phyloP scores from a whole-genome alignment of 768 basidiomycete genomes.

The Ramaria sp. region DNA sequence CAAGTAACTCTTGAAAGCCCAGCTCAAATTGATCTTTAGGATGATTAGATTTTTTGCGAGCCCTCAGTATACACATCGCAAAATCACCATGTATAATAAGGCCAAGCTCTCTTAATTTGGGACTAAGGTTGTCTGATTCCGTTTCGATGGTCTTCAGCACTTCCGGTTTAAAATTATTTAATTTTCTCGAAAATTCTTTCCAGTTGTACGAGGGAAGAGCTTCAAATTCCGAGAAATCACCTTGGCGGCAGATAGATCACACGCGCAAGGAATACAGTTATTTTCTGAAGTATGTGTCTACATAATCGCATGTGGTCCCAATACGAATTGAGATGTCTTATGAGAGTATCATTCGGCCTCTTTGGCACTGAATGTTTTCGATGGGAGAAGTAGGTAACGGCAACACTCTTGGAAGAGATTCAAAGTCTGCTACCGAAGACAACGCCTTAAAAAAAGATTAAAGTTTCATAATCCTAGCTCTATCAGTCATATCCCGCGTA shows the following conservation, averaged over 20 bases:
- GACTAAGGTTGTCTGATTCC: conserved; percentile 44
- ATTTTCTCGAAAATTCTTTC: neutral
- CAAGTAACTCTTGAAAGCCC: conserved; percentile 13
- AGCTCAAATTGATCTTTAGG: conserved; percentile 16
- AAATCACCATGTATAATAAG: conserved; percentile 59
- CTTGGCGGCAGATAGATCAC: neutral
- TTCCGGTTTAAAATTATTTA: conserved; percentile 38
- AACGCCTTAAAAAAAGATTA: too few species aligned
- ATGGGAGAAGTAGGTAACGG: too few species aligned
- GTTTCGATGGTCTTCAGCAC: conserved; percentile 50
- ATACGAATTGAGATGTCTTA: neutral
- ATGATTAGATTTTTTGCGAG: neutral
- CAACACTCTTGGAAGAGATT: too few species aligned
- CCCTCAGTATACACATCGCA: neutral
- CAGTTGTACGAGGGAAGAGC: neutral
- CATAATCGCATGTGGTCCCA: neutral
- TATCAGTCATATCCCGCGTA: too few species aligned
- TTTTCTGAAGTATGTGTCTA: neutral
- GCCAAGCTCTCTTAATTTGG: conserved; percentile 48
- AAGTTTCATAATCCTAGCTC: too few species aligned
- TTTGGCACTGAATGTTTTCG: neutral
- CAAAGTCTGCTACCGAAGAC: too few species aligned
- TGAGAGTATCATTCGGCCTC: neutral
- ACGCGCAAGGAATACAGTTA: neutral
- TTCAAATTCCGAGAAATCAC: neutral